Conservation (phyloP, 2,329 filamentous ascomycete species). For the Ophiostoma novo-ulmi region DNA sequence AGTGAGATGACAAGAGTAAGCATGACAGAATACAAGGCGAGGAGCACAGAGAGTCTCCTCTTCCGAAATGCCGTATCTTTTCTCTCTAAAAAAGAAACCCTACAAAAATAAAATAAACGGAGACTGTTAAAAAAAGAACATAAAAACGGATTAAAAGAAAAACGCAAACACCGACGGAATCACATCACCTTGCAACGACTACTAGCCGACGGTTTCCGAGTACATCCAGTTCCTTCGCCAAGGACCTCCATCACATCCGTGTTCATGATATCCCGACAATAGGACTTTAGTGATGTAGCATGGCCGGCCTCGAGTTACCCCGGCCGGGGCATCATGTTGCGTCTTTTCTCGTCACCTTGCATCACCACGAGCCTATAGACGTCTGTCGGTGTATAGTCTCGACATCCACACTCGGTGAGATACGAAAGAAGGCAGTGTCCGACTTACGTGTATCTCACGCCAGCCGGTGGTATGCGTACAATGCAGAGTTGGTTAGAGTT, state of each 20-base stretch:
- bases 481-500: neutral
- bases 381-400: neutral
- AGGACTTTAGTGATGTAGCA: neutral
- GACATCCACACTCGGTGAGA: neutral
- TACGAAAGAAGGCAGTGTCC: neutral
- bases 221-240: neutral
- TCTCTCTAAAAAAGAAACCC: neutral
- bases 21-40: neutral
- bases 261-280: neutral
- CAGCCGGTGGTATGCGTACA: neutral
- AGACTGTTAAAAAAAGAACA: neutral
- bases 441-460: constrained; percentile 7
- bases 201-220: neutral
- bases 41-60: neutral
- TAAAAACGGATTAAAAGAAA: neutral
- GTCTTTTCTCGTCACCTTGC: constrained; percentile 4
- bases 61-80: neutral
- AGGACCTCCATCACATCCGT: neutral
- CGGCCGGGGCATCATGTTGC: neutral
- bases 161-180: neutral
- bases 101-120: neutral
- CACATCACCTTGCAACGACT: neutral
- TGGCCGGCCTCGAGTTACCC: neutral
- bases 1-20: neutral
- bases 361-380: neutral